A percentile compares a stretch with the other conserved stretches of the same genome.
Conservation (phyloP, 2,329 filamentous ascomycete genomes). For the Cercospora beticola region DNA sequence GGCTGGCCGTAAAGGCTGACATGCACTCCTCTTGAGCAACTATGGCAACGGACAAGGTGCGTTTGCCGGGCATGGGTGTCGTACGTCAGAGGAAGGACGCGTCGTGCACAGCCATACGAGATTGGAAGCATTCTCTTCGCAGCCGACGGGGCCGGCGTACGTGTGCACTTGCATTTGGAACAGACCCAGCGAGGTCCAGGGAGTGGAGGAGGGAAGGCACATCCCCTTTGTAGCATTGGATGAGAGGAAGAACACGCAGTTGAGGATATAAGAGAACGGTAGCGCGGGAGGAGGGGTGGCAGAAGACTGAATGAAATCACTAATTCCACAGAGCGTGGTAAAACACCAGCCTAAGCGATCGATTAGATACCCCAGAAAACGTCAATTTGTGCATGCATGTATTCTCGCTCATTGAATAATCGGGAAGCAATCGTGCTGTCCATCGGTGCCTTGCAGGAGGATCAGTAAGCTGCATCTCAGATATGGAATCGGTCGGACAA, state of each 20-base stretch:
- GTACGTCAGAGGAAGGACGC: background rate
- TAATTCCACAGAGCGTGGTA: background rate
- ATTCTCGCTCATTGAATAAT: background rate
- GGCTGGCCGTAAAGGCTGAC: background rate
- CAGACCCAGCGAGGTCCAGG: background rate
- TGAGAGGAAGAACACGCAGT: background rate
- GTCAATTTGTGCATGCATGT: background rate
- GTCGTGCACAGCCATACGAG: background rate
- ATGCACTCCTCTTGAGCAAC: background rate
- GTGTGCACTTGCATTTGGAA: background rate
- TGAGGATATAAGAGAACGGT: background rate
- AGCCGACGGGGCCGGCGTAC: background rate
- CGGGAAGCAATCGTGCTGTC: background rate
- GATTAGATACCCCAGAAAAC: conserved; percentile 9
- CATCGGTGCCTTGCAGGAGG: background rate
- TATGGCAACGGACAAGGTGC: background rate
- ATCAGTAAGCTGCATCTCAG: background rate
- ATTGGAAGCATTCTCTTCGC: conserved; percentile 4
- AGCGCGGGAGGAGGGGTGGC: background rate
- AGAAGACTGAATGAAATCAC: background rate
- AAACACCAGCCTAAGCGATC: background rate
- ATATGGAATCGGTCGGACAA: background rate
- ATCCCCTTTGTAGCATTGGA: conserved; percentile 10
- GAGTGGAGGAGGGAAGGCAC: background rate
- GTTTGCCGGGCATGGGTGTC: background rate